Conservation (phyloP, 495 filamentous ascomycete species). For the Penicillium angulare region DNA sequence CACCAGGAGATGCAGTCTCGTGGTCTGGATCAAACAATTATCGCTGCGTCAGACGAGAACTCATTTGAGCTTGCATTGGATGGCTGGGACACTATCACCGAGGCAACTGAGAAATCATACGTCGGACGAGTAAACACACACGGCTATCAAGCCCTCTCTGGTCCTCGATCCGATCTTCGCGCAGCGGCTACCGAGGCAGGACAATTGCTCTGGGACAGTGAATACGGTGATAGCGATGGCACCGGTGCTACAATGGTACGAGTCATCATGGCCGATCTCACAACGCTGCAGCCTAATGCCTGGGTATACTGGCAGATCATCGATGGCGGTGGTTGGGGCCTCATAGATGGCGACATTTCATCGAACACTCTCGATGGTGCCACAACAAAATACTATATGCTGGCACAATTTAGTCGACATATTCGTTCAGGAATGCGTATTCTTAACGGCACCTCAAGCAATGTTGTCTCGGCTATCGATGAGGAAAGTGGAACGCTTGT, state of each 20-base stretch:
- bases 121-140: slow-evolving; percentile 11
- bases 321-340: slow-evolving; percentile 9
- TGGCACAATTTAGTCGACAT: slow-evolving; percentile 14
- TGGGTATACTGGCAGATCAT: slow-evolving; percentile 16
- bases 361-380: slow-evolving; percentile 2
- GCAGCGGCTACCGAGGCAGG: slow-evolving; percentile 5
- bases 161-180: slow-evolving; percentile 7
- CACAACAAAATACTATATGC: slow-evolving; percentile 10
- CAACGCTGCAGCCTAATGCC: slow-evolving; percentile 5
- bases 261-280: slow-evolving; percentile 9
- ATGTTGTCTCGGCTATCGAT: slow-evolving; percentile 7
- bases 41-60: slow-evolving; percentile 13
- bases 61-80: slow-evolving; percentile 4
- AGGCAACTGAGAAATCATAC: not conserved
- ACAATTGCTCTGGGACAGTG: slow-evolving; percentile 13
- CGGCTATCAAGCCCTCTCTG: slow-evolving; percentile 5
- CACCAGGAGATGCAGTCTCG: slow-evolving; percentile 5
- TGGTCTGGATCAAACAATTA: slow-evolving; percentile 3
- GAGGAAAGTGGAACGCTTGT: slow-evolving; percentile 6
- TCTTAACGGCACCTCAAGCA: slow-evolving; percentile 7
- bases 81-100: slow-evolving; percentile 9
- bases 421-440: slow-evolving; percentile 14
- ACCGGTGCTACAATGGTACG: slow-evolving; percentile 1
- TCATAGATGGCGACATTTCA: slow-evolving; percentile 8
- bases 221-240: slow-evolving; percentile 12